Evolutionary conservation across 2,329 filamentous ascomycete species (phyloP).

Genomic region (Scytalidium lignicola): DNA sequence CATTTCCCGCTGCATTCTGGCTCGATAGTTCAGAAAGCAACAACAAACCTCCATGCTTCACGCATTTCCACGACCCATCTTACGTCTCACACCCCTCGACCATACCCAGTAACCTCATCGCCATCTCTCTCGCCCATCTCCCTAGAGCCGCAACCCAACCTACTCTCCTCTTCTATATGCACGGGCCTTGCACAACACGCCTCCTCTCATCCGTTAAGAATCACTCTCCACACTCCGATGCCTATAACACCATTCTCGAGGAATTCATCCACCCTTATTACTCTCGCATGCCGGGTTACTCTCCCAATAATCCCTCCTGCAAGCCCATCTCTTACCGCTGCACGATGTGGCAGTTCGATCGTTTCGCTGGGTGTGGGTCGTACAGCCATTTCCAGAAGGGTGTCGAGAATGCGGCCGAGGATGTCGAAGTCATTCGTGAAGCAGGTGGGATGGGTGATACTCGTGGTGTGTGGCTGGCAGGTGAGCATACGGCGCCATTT

Average conservation of each 20-base stretch:
- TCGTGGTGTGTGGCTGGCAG: slow-evolving; percentile 59
- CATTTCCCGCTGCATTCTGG: slow-evolving; percentile 59
- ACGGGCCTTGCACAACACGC: slow-evolving; percentile 34
- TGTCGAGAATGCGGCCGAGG: slow-evolving; percentile 46
- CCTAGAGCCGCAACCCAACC: slow-evolving; percentile 47
- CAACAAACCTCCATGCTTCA: slow-evolving; percentile 32
- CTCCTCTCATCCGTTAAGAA: slow-evolving; percentile 17
- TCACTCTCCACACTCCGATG: slow-evolving; percentile 16
- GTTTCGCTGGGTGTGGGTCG: slow-evolving; percentile 57
- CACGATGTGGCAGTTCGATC: slow-evolving; percentile 60
- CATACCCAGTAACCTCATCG: slow-evolving; percentile 43
- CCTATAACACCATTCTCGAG: slow-evolving; percentile 19
- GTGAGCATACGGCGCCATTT: slow-evolving; percentile 77
- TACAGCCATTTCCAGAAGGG: slow-evolving; percentile 65
- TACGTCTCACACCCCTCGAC: slow-evolving; percentile 41
- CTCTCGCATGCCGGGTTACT: slow-evolving; percentile 53
- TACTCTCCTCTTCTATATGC: slow-evolving; percentile 60
- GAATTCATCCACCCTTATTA: slow-evolving; percentile 58
- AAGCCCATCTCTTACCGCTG: slow-evolving; percentile 48
- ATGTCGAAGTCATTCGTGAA: slow-evolving; percentile 45
- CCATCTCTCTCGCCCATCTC: background rate
- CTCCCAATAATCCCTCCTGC: slow-evolving; percentile 36
- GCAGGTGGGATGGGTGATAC: slow-evolving; percentile 36
- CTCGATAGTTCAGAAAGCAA: slow-evolving; percentile 22
- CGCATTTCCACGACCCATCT: slow-evolving; percentile 50